These are phyloP conservation scores for Cupressus sempervirens DNA, from an alignment of 75 land plant species.

Conservation along the genomic window DNA sequence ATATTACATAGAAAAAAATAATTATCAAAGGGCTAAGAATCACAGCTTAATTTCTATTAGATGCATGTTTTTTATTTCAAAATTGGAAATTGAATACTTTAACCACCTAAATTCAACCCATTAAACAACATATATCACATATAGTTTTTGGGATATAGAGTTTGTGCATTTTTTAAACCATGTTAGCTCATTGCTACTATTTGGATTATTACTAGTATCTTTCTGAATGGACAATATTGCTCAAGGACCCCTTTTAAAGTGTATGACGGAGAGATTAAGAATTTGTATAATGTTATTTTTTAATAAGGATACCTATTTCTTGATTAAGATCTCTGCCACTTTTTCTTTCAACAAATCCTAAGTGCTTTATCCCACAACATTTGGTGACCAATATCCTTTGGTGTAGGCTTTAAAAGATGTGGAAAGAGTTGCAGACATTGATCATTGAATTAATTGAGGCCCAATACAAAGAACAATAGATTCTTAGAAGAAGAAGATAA, in stretches of 20 bases:
- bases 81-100: no score
- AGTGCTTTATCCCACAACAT: neutral
- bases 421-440: no score
- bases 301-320: neutral
- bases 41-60: no score
- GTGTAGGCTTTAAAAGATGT: constrained; percentile 23
- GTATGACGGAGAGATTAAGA: neutral
- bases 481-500: constrained; percentile 67
- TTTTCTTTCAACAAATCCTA: neutral
- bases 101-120: no score
- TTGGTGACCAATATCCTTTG: neutral
- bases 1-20: no score
- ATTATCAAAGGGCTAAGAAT: no score
- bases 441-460: no score
- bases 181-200: neutral
- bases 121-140: neutral
- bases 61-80: no score
- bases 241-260: neutral
- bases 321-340: neutral
- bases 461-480: constrained; percentile 19
- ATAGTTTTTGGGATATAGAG: neutral
- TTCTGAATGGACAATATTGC: neutral
- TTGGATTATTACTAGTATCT: neutral
- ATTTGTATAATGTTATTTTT: neutral
- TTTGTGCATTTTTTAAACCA: neutral